Conservation (phyloP, 2,329 filamentous ascomycete genomes). For the Fusarium multiceps region DNA sequence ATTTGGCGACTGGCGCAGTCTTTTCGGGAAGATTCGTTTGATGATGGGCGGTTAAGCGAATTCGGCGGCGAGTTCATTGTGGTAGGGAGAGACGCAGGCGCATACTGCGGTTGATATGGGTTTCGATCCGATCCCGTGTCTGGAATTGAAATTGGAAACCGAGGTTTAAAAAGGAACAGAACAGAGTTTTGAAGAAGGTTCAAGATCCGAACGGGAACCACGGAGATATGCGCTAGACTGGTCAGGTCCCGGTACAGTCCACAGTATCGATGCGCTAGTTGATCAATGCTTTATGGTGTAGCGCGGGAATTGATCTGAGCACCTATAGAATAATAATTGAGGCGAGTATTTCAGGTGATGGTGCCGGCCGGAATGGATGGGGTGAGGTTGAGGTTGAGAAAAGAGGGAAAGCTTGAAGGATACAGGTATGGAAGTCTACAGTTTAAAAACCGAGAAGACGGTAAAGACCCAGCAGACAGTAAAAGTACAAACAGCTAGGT, state of each 20-base stretch:
- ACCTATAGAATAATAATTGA: neutral
- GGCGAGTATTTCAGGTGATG: neutral
- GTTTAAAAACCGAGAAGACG: constrained; percentile 1
- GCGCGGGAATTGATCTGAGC: constrained; percentile 4
- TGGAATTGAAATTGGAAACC: neutral
- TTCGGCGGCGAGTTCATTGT: constrained; percentile 45
- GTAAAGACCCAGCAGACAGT: neutral
- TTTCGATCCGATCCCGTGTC: neutral
- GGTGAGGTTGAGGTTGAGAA: neutral
- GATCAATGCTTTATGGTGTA: constrained; percentile 30
- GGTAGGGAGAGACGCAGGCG: constrained; percentile 11
- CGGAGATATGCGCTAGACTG: constrained; percentile 13
- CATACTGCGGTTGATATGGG: constrained; percentile 10
- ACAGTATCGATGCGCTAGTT: neutral
- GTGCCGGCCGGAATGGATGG: neutral
- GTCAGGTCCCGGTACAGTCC: neutral
- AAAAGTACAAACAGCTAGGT: neutral
- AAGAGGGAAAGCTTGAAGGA: neutral
- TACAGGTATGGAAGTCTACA: neutral
- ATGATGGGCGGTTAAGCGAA: constrained; percentile 28
- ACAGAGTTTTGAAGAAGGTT: neutral
- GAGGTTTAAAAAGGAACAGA: neutral
- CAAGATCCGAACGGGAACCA: neutral
- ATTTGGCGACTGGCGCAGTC: constrained; percentile 4
- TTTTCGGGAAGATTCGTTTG: neutral